Base-by-base conservation (phyloP, 768 basidiomycete species). In the Zangia roseola region DNA sequence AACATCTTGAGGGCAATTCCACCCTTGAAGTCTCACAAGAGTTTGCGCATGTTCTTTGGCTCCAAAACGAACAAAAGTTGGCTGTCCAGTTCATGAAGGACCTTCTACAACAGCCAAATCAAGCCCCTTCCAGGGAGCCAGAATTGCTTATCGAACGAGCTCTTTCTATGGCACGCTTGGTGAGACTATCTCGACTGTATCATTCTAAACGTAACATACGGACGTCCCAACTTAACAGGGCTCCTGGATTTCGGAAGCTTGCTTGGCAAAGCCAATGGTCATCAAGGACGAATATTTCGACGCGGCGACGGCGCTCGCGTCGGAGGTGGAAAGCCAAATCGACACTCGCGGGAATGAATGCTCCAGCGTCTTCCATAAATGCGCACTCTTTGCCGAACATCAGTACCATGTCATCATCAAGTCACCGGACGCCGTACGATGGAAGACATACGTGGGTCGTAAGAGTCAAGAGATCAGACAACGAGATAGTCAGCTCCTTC, bases 21-120 rank as follows among this genome's bases (percentile, higher is more conserved):
- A 73, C 80, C 4, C 71, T 71, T n/a, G 74, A 78, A 24, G 81
- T 88, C 20, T 80, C 83, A 0, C 77, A 85, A 58, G 94, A 97
- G 62, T 92, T 91, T 57, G 87, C 95, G 14, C 81, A 85, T 50
- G 93, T 97, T 16, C 75, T 98, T 7, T 98, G 95, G 92, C 68
- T 80, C 10, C 86, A 91, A 51, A 83, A 81, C 37, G 95, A 99
- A 62, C 88, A 92, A 57, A 83, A 82, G 52, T 67, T 86, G 5
- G 94, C 95, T 0, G 85, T 94, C 38, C 79, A 86, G 51, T 84
- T 80, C 42, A 73, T 95, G 45, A 78, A 77, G 43, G 70, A 71
- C 30, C 63, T 74, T 28, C 21, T 61, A 26, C 40, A 45, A 45
- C 57, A 26, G 53, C 61, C 50, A 28, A 50, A 46, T 43, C 40